A percentile compares a stretch with the other conserved stretches of the same genome.
phyloP scores from a whole-genome alignment of 305 asterid species.

The Fraxinus paxiana region DNA sequence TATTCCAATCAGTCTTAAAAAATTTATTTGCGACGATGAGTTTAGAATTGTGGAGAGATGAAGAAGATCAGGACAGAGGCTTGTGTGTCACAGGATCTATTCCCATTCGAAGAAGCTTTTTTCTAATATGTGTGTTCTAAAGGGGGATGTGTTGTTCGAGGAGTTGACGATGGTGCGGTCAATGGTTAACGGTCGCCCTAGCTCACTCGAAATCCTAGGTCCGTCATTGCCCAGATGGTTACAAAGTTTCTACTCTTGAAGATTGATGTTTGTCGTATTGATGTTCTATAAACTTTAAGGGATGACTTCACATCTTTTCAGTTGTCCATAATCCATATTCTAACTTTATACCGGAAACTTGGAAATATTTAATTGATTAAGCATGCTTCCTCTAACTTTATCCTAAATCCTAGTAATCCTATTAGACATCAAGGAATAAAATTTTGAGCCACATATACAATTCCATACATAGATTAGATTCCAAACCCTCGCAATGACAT shows the following conservation, averaged over 20 bases:
- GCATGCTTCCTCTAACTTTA: not conserved
- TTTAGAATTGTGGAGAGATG: slow-evolving; percentile 56
- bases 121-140: slow-evolving; percentile 68
- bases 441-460: not conserved
- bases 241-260: not conserved
- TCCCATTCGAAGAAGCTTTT: slow-evolving; percentile 80
- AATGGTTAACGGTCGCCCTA: too few species aligned
- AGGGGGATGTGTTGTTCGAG: too few species aligned
- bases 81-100: slow-evolving; percentile 77
- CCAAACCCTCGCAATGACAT: not conserved
- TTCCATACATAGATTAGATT: not conserved
- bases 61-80: slow-evolving; percentile 71
- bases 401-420: not conserved
- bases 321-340: not conserved
- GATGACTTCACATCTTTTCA: not conserved
- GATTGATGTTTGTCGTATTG: not conserved
- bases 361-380: not conserved
- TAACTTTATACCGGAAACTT: not conserved
- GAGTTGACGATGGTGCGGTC: too few species aligned
- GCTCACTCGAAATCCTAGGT: too few species aligned
- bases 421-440: not conserved
- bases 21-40: slow-evolving; percentile 46
- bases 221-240: not conserved
- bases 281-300: not conserved
- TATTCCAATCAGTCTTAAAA: slow-evolving; percentile 53